Conservation (phyloP, 495 filamentous ascomycete genomes). For the Xylaria nigripes region DNA sequence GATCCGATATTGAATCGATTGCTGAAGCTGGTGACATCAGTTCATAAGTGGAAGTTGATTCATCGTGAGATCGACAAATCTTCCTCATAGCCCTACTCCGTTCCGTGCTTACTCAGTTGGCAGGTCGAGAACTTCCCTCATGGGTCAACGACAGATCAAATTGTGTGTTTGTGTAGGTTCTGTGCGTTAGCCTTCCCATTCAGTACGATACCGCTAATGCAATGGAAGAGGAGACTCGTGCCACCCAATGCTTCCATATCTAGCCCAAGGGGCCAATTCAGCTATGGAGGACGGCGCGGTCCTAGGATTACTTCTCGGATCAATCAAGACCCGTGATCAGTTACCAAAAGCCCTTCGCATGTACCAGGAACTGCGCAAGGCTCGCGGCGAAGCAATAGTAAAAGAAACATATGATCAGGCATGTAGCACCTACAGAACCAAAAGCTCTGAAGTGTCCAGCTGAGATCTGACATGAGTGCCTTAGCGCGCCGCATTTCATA, state of each 20-base stretch:
- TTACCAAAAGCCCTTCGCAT: constrained; percentile 37
- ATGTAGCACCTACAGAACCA: neutral
- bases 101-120: neutral
- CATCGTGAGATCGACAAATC: constrained; percentile 20
- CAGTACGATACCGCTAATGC: neutral
- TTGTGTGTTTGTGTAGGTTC: constrained; percentile 23
- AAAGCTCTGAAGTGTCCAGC: neutral
- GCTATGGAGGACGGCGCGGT: constrained; percentile 34
- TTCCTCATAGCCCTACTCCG: neutral
- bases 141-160: constrained; percentile 20
- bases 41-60: constrained; percentile 32
- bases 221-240: constrained; percentile 40
- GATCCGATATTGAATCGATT: constrained; percentile 32
- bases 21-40: constrained; percentile 15
- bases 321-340: constrained; percentile 24
- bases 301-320: constrained; percentile 11
- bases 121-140: constrained; percentile 23
- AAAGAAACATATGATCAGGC: constrained; percentile 42
- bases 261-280: constrained; percentile 42
- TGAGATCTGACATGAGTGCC: neutral
- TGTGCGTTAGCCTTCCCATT: neutral
- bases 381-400: constrained; percentile 45
- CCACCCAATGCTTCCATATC: constrained; percentile 51
- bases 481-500: constrained; percentile 44
- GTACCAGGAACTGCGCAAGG: constrained; percentile 50